A percentile compares a stretch with the other conserved stretches of the same genome.
Conservation (phyloP, 148 eudicot genomes). For the Mesembryanthemum crystallinum region DNA sequence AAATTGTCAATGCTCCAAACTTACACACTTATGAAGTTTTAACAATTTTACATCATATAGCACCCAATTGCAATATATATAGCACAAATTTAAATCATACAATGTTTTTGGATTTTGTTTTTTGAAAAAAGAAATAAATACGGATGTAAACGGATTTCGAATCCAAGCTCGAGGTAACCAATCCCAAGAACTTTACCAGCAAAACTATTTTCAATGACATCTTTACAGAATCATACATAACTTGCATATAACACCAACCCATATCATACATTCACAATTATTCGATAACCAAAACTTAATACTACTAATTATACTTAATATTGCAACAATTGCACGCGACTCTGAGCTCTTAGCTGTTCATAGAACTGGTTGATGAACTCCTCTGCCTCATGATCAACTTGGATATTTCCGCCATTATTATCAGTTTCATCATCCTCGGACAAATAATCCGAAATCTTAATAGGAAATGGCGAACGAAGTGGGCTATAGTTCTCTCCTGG, state of each 20-base stretch:
- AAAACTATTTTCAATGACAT: too few relatives aligned
- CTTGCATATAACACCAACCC: conserved; percentile 8
- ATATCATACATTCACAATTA: background rate
- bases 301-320: conserved; percentile 2
- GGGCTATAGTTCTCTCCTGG: conserved; percentile 26
- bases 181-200: too few relatives aligned
- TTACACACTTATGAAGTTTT: background rate
- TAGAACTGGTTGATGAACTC: conserved; percentile 40
- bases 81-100: conserved; percentile 15
- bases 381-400: conserved; percentile 41
- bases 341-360: conserved; percentile 39
- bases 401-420: conserved; percentile 14
- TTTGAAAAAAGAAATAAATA: too few relatives aligned
- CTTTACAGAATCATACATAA: background rate
- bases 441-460: conserved; percentile 28
- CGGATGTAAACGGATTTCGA: too few relatives aligned
- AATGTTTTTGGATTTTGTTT: background rate
- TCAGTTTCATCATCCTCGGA: conserved; percentile 31
- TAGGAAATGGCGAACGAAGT: conserved; percentile 20
- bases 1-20: conserved; percentile 7
- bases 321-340: conserved; percentile 33
- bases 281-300: background rate
- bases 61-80: background rate
- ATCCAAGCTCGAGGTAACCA: too few relatives aligned
- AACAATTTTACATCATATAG: background rate